Evolutionary conservation across 805 yeast genomes (phyloP).

Genomic region (Tetrapisispora iriomotensis): DNA sequence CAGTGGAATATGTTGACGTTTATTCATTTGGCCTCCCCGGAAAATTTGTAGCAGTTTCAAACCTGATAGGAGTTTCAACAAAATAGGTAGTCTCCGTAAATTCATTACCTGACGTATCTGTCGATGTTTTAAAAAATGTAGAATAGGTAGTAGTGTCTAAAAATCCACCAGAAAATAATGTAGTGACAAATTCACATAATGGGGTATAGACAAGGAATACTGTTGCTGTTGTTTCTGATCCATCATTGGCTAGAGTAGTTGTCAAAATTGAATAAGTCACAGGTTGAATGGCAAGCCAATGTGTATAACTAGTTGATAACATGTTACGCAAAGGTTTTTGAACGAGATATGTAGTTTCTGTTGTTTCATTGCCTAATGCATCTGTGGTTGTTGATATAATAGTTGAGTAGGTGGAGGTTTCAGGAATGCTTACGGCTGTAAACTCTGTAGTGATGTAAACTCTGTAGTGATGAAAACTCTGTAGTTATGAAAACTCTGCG

Average conservation of each 20-base stretch:
- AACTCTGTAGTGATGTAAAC: too few species aligned
- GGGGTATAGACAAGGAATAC: constrained; percentile 1
- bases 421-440: not conserved
- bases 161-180: not conserved
- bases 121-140: not conserved
- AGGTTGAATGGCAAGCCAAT: not conserved
- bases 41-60: not conserved
- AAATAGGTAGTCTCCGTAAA: constrained; percentile 1
- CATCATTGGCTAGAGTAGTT: not conserved
- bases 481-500: not conserved
- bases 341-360: not conserved
- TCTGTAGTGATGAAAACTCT: too few species aligned
- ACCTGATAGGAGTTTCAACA: not conserved
- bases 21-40: not conserved
- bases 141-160: not conserved
- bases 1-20: not conserved
- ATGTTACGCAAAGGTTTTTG: not conserved
- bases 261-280: constrained; percentile 1
- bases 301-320: not conserved
- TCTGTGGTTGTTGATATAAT: not conserved
- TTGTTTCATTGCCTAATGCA: not conserved
- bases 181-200: not conserved
- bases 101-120: not conserved
- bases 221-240: not conserved
- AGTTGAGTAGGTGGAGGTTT: not conserved